phyloP scores from a whole-genome alignment of 257 asterid species.

The Solanum megistacrolobum region DNA sequence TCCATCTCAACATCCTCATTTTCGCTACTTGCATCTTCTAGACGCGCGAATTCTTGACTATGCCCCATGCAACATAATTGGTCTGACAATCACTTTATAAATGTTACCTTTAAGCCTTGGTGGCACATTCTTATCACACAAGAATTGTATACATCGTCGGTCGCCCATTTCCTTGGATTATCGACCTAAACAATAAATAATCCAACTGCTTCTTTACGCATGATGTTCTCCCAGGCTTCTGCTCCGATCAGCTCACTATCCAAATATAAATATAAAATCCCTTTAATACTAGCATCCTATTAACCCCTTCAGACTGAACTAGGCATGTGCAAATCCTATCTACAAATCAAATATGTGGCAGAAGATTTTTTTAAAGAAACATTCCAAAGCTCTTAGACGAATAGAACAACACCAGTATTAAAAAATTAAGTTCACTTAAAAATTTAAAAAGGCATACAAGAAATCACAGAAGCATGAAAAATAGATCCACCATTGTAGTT shows the following conservation, averaged over 20 bases:
- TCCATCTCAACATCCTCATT: too few relatives aligned
- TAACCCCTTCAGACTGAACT: neutral
- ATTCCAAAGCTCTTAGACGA: neutral
- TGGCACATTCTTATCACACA: neutral
- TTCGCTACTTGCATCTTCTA: neutral
- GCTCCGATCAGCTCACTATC: neutral
- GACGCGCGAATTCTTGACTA: neutral
- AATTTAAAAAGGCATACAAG: too few relatives aligned
- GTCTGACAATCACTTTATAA: neutral
- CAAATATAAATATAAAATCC: neutral
- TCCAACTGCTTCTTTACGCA: neutral
- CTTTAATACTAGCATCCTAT: neutral
- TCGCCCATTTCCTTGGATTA: neutral
- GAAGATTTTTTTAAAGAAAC: neutral
- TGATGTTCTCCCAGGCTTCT: neutral
- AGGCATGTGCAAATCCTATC: neutral
- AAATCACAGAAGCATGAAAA: too few relatives aligned
- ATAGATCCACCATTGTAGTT: neutral
- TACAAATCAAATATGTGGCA: neutral
- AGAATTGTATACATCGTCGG: neutral
- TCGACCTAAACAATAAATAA: neutral
- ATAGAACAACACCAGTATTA: neutral
- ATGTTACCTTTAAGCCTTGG: neutral
- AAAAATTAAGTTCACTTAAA: neutral
- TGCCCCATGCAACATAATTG: neutral